A percentile compares a stretch with the other conserved stretches of the same genome.
These are phyloP conservation scores for Rhododendron williamsianum DNA, from an alignment of 148 eudicot genomes.

Conservation along the genomic window DNA sequence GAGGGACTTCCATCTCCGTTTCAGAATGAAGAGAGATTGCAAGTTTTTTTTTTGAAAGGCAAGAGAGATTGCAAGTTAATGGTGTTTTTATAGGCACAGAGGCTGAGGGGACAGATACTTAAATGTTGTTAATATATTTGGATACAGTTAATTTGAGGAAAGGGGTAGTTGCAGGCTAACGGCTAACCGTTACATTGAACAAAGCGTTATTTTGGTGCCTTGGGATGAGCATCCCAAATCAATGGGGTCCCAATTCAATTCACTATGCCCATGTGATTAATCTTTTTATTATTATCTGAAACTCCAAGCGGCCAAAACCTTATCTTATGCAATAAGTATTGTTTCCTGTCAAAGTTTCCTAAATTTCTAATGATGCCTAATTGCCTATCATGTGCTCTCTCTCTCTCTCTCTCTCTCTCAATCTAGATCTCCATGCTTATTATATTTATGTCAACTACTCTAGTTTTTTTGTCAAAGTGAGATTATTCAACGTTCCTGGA, in stretches of 20 bases:
- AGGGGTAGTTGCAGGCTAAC: slow-evolving; percentile 16
- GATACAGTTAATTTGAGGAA: slow-evolving; percentile 11
- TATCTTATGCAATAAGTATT: neutral
- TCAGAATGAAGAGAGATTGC: slow-evolving; percentile 3
- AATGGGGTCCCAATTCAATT: slow-evolving; percentile 22
- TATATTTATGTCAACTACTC: neutral
- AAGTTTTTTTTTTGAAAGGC: no score
- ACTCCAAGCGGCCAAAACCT: neutral
- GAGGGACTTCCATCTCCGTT: slow-evolving; percentile 59
- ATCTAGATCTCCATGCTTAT: neutral
- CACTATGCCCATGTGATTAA: slow-evolving; percentile 12
- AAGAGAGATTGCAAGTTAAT: neutral
- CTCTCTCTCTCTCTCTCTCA: neutral
- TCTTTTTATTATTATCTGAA: neutral
- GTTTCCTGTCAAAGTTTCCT: neutral
- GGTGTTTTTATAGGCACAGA: slow-evolving; percentile 20
- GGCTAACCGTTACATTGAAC: slow-evolving; percentile 1
- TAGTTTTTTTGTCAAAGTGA: no score
- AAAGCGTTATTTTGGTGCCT: neutral
- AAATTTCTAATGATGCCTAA: neutral
- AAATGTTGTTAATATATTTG: neutral
- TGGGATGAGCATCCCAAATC: neutral
- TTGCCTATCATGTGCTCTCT: neutral
- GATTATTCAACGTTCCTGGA: no score
- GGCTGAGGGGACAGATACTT: neutral